Percentiles rank a stretch among this genome's conserved stretches.
Conservation (phyloP, 495 filamentous ascomycete species). For the Tuber magnatum region DNA sequence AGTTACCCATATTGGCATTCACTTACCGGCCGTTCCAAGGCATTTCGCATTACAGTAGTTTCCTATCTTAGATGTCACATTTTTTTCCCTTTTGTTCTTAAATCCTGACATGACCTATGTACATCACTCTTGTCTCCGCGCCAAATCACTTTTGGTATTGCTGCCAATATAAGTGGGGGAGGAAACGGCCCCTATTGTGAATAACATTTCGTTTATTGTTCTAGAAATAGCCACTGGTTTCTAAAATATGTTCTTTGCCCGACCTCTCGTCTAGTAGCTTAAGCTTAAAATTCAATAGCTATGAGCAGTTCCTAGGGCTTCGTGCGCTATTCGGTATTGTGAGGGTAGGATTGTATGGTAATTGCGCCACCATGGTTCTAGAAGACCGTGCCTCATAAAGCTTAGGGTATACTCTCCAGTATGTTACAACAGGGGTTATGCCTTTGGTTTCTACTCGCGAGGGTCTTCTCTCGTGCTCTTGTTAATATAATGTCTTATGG, state of each 20-base stretch:
- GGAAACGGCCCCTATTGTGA: slow-evolving; percentile 73
- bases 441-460: slow-evolving; percentile 66
- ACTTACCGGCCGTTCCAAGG: too few relatives aligned
- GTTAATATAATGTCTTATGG: slow-evolving; percentile 37
- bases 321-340: slow-evolving; percentile 60
- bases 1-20: too few relatives aligned
- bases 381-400: slow-evolving; percentile 43
- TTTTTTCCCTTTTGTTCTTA: too few relatives aligned
- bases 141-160: too few relatives aligned
- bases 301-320: slow-evolving; percentile 62
- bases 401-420: slow-evolving; percentile 67
- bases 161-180: slow-evolving; percentile 53
- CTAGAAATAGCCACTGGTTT: slow-evolving; percentile 61
- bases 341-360: slow-evolving; percentile 74
- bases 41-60: too few relatives aligned
- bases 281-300: slow-evolving; percentile 50
- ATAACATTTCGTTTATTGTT: slow-evolving; percentile 53
- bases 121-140: too few relatives aligned
- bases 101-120: too few relatives aligned
- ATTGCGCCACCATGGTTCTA: slow-evolving; percentile 36
- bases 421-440: slow-evolving; percentile 70
- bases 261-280: not conserved
- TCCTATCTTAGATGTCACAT: too few relatives aligned
- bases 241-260: slow-evolving; percentile 22
- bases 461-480: slow-evolving; percentile 60